Evolutionary conservation across 305 asterid species (phyloP).

Genomic region (Fraxinus greggii): DNA sequence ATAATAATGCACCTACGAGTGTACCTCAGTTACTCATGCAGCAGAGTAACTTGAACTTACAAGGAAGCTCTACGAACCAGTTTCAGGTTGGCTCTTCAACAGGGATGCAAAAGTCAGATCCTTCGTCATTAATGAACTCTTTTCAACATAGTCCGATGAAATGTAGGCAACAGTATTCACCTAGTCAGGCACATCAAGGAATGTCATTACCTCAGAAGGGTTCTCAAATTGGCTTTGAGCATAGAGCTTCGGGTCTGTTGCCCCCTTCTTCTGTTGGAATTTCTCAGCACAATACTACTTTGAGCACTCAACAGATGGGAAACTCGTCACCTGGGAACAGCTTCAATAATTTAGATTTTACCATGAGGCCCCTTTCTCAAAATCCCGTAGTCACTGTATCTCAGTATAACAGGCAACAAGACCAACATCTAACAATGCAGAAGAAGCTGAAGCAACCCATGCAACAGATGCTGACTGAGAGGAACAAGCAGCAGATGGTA

Average conservation of each 20-base stretch:
- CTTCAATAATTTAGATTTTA: constrained; percentile 29
- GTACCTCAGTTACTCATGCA: constrained; percentile 23
- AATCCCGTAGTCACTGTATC: constrained; percentile 9
- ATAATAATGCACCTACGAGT: constrained; percentile 17
- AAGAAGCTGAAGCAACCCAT: constrained; percentile 36
- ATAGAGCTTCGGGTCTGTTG: constrained; percentile 23
- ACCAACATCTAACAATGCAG: constrained; percentile 19
- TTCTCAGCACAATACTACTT: constrained; percentile 13
- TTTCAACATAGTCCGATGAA: constrained; percentile 25
- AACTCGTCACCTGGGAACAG: constrained; percentile 24
- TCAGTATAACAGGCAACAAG: constrained; percentile 27
- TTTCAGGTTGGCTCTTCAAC: constrained; percentile 27
- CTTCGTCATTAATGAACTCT: constrained; percentile 18
- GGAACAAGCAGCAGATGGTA: constrained; percentile 32
- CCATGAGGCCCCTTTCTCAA: constrained; percentile 17
- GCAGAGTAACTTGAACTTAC: constrained; percentile 21
- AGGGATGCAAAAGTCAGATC: constrained; percentile 16
- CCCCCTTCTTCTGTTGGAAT: constrained; percentile 24
- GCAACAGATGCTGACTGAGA: constrained; percentile 29
- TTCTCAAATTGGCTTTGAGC: constrained; percentile 24
- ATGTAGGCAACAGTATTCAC: constrained; percentile 19
- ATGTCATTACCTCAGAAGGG: constrained; percentile 18
- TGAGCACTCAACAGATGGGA: constrained; percentile 21
- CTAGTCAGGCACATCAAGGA: constrained; percentile 23
- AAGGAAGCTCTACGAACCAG: constrained; percentile 22